These are phyloP conservation scores for Fusarium ambrosium DNA, from an alignment of 2,329 filamentous ascomycete genomes.

Conservation along the genomic window DNA sequence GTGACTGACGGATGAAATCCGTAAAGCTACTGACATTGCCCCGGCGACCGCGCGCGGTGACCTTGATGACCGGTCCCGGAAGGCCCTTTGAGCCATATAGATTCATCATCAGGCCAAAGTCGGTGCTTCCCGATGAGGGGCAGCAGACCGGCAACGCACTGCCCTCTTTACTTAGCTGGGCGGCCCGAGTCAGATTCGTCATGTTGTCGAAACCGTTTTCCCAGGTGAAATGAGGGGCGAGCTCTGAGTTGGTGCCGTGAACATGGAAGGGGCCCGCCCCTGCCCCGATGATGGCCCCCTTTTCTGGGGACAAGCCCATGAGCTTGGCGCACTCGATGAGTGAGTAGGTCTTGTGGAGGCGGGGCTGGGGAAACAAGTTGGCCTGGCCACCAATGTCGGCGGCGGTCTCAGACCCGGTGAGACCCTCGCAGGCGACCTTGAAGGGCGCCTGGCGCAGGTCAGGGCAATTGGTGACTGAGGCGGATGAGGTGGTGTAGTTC, in stretches of 20 bases:
- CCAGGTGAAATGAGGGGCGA: conserved; percentile 56
- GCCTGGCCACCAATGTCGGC: conserved; percentile 60
- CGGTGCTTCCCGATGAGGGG: conserved; percentile 34
- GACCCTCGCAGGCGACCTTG: conserved; percentile 54
- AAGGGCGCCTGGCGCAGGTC: conserved; percentile 56
- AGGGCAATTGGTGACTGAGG: conserved; percentile 19
- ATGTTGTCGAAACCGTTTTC: conserved; percentile 35
- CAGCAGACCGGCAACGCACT: conserved; percentile 9
- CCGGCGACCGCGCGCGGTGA: conserved; percentile 50
- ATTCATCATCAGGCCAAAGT: conserved; percentile 60
- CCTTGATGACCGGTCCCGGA: conserved; percentile 52
- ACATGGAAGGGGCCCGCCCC: conserved; percentile 59
- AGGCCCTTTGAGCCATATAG: conserved; percentile 55
- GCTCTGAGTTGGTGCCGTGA: conserved; percentile 58
- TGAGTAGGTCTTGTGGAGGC: conserved; percentile 52
- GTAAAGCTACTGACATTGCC: conserved; percentile 49
- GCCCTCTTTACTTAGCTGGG: conserved; percentile 45
- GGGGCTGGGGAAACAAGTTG: conserved; percentile 55
- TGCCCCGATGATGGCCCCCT: conserved; percentile 56
- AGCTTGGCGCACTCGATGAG: conserved; percentile 48
- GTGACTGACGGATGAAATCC: conserved; percentile 48
- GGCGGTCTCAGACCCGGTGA: conserved; percentile 55
- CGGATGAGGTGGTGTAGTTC: no score
- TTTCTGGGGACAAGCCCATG: conserved; percentile 53
- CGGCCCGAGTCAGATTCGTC: conserved; percentile 48